A percentile compares a stretch with the other conserved stretches of the same genome.
phyloP scores from a whole-genome alignment of 2,329 filamentous ascomycete genomes.

The Aspergillus pseudotamarii region DNA sequence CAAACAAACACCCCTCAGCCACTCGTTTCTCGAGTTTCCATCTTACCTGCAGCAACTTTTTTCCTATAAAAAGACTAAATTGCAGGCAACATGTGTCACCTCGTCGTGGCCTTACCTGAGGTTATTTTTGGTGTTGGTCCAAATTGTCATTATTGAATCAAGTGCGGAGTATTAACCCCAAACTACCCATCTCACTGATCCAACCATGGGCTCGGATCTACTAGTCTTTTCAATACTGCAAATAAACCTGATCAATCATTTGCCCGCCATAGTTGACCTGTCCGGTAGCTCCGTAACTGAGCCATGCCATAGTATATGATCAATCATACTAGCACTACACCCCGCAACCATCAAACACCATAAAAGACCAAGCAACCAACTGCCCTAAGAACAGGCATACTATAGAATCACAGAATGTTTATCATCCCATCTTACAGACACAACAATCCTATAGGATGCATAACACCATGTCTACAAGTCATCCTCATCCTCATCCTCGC shows the following conservation, averaged over 20 bases:
- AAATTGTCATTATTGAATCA: background rate
- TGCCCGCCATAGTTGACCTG: background rate
- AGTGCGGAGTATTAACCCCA: background rate
- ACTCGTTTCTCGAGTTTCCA: background rate
- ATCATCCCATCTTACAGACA: background rate
- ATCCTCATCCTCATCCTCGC: conserved; percentile 7
- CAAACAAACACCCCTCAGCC: background rate
- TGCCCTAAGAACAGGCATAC: background rate
- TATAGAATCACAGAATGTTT: background rate
- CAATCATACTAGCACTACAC: background rate
- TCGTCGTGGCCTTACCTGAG: background rate
- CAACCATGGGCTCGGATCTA: background rate
- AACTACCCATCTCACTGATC: background rate
- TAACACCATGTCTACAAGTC: background rate
- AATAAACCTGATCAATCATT: background rate
- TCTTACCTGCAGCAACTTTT: background rate
- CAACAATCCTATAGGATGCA: too few species aligned
- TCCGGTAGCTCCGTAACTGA: background rate
- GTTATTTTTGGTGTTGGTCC: background rate
- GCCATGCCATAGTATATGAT: background rate
- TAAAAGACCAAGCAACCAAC: background rate
- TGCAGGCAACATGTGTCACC: background rate
- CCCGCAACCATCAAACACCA: background rate
- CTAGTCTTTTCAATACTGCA: background rate
- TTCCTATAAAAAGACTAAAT: background rate